Base-by-base conservation (phyloP, 371 early-diverging fungal genomes). In the Mucor saturninus region DNA sequence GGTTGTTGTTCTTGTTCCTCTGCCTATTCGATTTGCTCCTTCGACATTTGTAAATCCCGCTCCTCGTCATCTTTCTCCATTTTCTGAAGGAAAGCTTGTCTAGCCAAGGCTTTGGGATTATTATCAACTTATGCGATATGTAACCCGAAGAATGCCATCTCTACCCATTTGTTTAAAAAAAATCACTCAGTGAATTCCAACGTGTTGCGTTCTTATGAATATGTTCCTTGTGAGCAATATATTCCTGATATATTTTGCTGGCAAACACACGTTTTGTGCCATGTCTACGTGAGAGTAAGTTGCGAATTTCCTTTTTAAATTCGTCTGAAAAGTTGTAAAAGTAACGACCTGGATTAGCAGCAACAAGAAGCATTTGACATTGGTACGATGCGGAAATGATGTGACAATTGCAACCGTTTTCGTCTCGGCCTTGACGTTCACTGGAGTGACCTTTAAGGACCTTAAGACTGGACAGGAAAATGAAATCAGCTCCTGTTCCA, bases 401-500 rank as follows among this genome's bases (percentile, higher is more conserved):
- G 76, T 98, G 98, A 61, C 95, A 94, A 77, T 96, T 95, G 84
- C 95, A 98, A 8, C 98, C 98, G 76, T 97, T 97, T 71, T 95
- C 97, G 76, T 98, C 98, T 55, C 95, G 82, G 61, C 93, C 93
- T 68, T 91, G 91, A 68, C 94, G 94, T 69, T 97, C 89, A 69
- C 97, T 96, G 81, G 95, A 91, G 75, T 97, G 97, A 83, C 67
- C 93, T 92, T 62, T 95, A 92, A 59, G 97, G 89, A 26, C 98
- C 98, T 72, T 97, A 97, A 37, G 97, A 76, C 63, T 67, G 49
- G 10, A 37, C 7, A 21, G 14, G 30, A 11, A 45, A 45, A 21
- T 32, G 10, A 3, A 38, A 35, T 35, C 35, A 35, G 8, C 4
- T 35, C 8, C 8, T 35, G 35, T 35, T 35, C 8, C 8, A 6